phyloP scores from a whole-genome alignment of 768 basidiomycete genomes.

The Podaxis sp. region DNA sequence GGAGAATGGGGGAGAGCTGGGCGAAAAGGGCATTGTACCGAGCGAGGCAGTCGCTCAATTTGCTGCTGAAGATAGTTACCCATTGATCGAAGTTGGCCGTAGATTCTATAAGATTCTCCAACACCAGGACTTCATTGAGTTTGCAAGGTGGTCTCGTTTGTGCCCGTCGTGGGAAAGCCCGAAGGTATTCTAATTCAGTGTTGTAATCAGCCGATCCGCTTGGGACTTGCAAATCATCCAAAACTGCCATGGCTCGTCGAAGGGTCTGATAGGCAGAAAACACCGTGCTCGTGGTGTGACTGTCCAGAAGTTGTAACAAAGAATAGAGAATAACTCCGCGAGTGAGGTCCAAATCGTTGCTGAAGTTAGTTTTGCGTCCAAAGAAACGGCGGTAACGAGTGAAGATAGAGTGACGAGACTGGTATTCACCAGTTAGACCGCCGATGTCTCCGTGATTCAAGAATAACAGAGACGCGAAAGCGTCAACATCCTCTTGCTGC shows the following conservation, averaged over 20 bases:
- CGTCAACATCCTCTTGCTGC: conserved; percentile 67
- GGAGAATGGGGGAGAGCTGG: conserved; percentile 61
- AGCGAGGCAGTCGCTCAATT: conserved; percentile 62
- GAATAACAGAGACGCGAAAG: conserved; percentile 68
- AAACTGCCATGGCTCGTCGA: conserved; percentile 51
- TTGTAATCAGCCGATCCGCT: conserved; percentile 37
- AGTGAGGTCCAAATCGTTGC: conserved; percentile 26
- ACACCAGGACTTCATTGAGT: conserved; percentile 38
- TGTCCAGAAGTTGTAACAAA: conserved; percentile 60
- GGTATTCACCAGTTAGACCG: conserved; percentile 56
- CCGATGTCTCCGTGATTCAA: conserved; percentile 59
- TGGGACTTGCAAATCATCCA: conserved; percentile 28
- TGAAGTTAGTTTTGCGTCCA: conserved; percentile 16
- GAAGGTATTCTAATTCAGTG: conserved; percentile 49
- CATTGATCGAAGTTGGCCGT: conserved; percentile 57
- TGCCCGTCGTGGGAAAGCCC: conserved; percentile 40
- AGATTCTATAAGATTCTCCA: conserved; percentile 35
- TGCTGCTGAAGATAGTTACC: conserved; percentile 57
- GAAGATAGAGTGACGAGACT: conserved; percentile 40
- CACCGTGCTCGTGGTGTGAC: conserved; percentile 45
- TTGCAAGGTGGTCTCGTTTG: conserved; percentile 29
- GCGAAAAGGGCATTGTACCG: conserved; percentile 61
- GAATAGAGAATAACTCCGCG: conserved; percentile 52
- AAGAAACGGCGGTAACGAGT: conserved; percentile 34
- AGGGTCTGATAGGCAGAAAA: conserved; percentile 65